A percentile compares a stretch with the other conserved stretches of the same genome.
Evolutionary conservation across 306 rosid species (phyloP).

Genomic region (Cercis canadensis): DNA sequence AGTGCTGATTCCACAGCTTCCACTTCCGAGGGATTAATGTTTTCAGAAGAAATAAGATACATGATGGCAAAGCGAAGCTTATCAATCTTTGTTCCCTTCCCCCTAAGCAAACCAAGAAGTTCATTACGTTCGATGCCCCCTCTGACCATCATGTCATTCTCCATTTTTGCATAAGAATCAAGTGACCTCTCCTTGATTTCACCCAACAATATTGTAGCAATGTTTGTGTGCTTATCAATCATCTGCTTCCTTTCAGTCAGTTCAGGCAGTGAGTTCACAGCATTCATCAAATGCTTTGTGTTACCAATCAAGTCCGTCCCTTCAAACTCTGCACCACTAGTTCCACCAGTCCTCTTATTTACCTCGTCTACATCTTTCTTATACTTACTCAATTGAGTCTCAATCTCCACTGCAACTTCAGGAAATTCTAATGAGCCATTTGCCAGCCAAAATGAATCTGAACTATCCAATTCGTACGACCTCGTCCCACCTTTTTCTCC

Average conservation of each 20-base stretch:
- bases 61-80: slow-evolving; percentile 94
- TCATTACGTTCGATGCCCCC: slow-evolving; percentile 88
- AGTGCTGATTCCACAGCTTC: slow-evolving; percentile 88
- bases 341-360: slow-evolving; percentile 87
- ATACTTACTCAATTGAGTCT: slow-evolving; percentile 81
- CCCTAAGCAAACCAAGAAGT: slow-evolving; percentile 71
- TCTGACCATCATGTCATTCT: slow-evolving; percentile 88
- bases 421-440: slow-evolving; percentile 90
- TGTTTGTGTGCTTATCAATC: slow-evolving; percentile 95
- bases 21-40: slow-evolving; percentile 76
- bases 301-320: slow-evolving; percentile 94
- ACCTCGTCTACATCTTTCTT: slow-evolving; percentile 98
- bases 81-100: slow-evolving; percentile 88
- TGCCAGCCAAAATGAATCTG: slow-evolving; percentile 85
- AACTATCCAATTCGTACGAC: slow-evolving; percentile 82
- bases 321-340: slow-evolving; percentile 81
- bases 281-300: slow-evolving; percentile 97
- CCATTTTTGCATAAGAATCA: slow-evolving; percentile 91
- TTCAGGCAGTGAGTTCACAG: slow-evolving; percentile 95
- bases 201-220: slow-evolving; percentile 88
- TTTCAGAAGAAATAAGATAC: slow-evolving; percentile 85
- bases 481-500: slow-evolving; percentile 95
- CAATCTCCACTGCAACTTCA: slow-evolving; percentile 95
- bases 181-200: slow-evolving; percentile 97
- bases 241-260: slow-evolving; percentile 92